phyloP scores from a whole-genome alignment of 768 basidiomycete species.

The Lactarius sanguifluus region DNA sequence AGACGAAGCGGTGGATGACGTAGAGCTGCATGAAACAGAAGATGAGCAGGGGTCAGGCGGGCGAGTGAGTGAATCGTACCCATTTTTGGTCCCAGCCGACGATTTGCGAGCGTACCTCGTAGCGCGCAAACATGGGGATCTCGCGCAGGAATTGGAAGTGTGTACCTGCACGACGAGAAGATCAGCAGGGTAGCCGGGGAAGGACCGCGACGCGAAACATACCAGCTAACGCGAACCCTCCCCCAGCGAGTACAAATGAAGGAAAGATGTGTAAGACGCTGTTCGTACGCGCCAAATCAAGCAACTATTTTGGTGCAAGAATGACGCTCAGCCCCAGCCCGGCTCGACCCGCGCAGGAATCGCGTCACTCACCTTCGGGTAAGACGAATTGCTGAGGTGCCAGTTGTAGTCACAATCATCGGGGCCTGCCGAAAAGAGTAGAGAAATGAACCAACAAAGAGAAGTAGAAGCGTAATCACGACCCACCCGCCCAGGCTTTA shows the following conservation, averaged over 20 bases:
- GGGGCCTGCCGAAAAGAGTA: conserved; percentile 43
- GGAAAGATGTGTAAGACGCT: conserved; percentile 53
- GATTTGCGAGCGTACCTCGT: conserved; percentile 58
- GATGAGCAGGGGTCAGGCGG: background rate
- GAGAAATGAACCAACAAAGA: background rate
- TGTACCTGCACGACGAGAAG: conserved; percentile 41
- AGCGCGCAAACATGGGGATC: conserved; percentile 60
- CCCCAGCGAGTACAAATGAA: conserved; percentile 55
- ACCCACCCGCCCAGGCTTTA: conserved; percentile 30
- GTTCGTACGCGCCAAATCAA: conserved; percentile 45
- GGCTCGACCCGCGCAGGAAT: background rate
- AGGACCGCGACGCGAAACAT: background rate
- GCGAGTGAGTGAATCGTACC: conserved; percentile 43
- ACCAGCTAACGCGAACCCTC: conserved; percentile 59
- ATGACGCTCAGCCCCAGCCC: background rate
- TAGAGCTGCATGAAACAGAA: conserved; percentile 48
- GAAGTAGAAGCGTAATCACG: background rate
- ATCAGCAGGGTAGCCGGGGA: background rate
- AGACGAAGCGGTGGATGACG: conserved; percentile 61
- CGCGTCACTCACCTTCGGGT: conserved; percentile 57
- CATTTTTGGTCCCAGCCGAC: conserved; percentile 78
- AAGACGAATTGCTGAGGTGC: conserved; percentile 81
- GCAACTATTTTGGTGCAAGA: conserved; percentile 30
- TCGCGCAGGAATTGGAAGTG: conserved; percentile 70
- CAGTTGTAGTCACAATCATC: conserved; percentile 75